Percentiles rank a stretch among this genome's conserved stretches.
Conservation (phyloP, 106 monocot genomes). For the Phalaenopsis aphrodite region DNA sequence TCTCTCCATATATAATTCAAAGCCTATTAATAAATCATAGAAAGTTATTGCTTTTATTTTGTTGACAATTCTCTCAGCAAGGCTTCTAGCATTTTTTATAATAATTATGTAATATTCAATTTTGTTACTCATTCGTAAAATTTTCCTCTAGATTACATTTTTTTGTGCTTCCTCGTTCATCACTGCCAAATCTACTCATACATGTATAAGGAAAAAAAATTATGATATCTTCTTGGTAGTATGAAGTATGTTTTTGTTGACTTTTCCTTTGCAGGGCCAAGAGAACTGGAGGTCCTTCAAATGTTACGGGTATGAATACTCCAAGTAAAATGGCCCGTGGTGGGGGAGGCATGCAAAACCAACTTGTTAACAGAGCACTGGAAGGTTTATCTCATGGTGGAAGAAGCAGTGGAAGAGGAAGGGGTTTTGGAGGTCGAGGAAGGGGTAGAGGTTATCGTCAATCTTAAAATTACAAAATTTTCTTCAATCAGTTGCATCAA, state of each 20-base stretch:
- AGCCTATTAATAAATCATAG: too few species aligned
- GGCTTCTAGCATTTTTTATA: too few species aligned
- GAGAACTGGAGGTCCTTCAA: constrained; percentile 20
- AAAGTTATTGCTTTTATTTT: too few species aligned
- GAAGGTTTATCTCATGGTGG: constrained; percentile 80
- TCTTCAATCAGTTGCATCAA: neutral
- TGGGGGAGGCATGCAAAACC: constrained; percentile 38
- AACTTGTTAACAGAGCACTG: constrained; percentile 76
- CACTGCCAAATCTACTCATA: too few species aligned
- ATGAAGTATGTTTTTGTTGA: neutral
- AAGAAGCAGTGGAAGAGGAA: constrained; percentile 47
- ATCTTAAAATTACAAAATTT: neutral
- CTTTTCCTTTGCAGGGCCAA: constrained; percentile 38
- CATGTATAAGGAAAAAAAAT: too few species aligned
- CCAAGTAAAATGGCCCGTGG: constrained; percentile 49
- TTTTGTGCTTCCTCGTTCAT: too few species aligned
- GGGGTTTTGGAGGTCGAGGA: constrained; percentile 54
- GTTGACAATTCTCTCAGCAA: too few species aligned
- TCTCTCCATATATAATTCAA: too few species aligned
- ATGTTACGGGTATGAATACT: constrained; percentile 26
- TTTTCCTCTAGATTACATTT: too few species aligned
- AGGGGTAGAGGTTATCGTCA: constrained; percentile 65
- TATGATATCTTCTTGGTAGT: too few species aligned
- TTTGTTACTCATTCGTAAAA: too few species aligned
- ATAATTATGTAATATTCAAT: too few species aligned